Base-by-base conservation (phyloP, 2,329 filamentous ascomycete species). In the Scytalidium lignicola region DNA sequence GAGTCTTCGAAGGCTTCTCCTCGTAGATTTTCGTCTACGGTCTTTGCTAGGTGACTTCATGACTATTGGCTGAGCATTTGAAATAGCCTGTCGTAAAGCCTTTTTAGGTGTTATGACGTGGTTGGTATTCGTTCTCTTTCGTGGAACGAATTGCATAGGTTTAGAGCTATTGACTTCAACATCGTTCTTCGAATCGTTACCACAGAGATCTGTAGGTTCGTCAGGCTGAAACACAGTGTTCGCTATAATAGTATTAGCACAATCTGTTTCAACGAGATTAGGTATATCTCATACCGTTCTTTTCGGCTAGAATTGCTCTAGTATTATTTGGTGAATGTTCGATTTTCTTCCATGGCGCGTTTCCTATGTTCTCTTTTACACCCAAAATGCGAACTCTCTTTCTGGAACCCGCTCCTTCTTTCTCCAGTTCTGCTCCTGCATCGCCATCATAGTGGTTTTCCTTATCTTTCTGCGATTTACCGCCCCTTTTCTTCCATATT, bases 321-420 rank as follows among this genome's bases (percentile, higher is more conserved):
- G 32, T 19, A 41, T 15, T 32, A 41, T 21, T 46, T 22, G 19
- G 26, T 18, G 13, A 40, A 15, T 40, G 15, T 12, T 47, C 32
- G 17, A 47, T 44, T 48, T 47, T 47, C 29, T 53, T 61, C 61
- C 67, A 72, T 18, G 44, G 50, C 29, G 61, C 62, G 23, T 62
- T 58, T 4, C 58, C 58, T 49, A 64, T 70, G 29, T 58, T 59
- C 10, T 66, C 63, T 51, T 69, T 62, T 41, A 65, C 53, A 15
- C 49, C 51, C 7, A 51, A 44, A 12, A 53, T 57, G n/a, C 66
- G 62, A 18, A 49, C 43, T 48, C 60, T 65, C 54, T 74, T 74
- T 26, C 70, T 62, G 19, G 62, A 39, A 0, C 62, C 65, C 2
- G 48, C 43, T 2, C 67, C 65, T 19, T 65, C 63, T 20, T 56